Conservation (phyloP, 2,329 filamentous ascomycete genomes). For the Gremmenia infestans region DNA sequence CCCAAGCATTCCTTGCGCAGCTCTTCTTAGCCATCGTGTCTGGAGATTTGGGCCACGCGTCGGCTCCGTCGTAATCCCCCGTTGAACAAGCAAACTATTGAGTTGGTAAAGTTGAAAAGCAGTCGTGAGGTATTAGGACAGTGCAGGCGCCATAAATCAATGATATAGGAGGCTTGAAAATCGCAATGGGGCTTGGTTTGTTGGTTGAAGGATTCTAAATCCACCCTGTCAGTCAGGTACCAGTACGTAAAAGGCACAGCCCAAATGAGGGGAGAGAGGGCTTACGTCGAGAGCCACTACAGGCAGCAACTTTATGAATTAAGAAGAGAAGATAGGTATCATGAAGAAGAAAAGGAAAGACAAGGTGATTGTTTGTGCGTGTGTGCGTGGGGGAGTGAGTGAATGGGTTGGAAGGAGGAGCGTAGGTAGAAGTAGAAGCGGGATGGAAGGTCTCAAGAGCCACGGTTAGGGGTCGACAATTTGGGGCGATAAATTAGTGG, state of each 20-base stretch:
- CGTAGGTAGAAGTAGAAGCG: neutral
- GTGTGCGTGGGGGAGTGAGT: neutral
- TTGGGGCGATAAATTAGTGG: neutral
- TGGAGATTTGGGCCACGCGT: conserved; percentile 1
- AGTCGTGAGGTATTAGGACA: conserved; percentile 5
- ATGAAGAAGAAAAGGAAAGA: conserved; percentile 16
- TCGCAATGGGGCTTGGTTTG: neutral
- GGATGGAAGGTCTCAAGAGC: neutral
- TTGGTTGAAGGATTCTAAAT: conserved; percentile 16
- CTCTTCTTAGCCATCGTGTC: conserved; percentile 28
- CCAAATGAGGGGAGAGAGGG: neutral
- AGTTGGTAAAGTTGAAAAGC: neutral
- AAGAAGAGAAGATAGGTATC: conserved; percentile 5
- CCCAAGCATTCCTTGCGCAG: conserved; percentile 20
- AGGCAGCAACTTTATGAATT: conserved; percentile 8
- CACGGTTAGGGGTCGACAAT: neutral
- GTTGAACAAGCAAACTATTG: neutral
- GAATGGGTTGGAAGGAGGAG: neutral
- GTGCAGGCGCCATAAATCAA: conserved; percentile 17
- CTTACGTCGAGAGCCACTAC: neutral
- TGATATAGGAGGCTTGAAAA: conserved; percentile 1
- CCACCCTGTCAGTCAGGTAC: neutral
- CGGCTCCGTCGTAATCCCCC: neutral
- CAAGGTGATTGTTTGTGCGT: neutral
- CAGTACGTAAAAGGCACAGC: conserved; percentile 3